Evolutionary conservation across 345 rosid genomes (phyloP).

Genomic region (Laguncularia racemosa): DNA sequence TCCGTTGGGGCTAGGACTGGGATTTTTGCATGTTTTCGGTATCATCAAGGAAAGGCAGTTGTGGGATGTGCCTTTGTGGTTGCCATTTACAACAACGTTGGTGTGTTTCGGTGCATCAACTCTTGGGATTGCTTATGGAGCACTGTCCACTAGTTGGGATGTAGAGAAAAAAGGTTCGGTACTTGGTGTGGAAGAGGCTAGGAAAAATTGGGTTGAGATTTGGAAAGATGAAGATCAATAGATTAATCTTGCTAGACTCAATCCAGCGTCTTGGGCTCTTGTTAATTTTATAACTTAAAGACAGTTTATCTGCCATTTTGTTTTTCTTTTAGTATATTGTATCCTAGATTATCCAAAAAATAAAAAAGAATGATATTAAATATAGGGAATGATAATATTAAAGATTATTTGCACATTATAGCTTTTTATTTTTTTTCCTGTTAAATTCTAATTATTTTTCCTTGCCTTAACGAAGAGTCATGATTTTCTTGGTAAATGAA

Average conservation of each 20-base stretch:
- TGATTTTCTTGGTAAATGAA: no score
- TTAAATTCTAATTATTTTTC: no score
- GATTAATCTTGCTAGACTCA: background rate
- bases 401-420: no score
- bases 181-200: constrained; percentile 61
- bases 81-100: constrained; percentile 41
- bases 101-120: constrained; percentile 56
- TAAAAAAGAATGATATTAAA: no score
- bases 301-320: no score
- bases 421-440: no score
- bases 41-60: constrained; percentile 29
- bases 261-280: background rate
- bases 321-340: no score
- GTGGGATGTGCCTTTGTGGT: constrained; percentile 63
- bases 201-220: constrained; percentile 70
- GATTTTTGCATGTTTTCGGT: constrained; percentile 9
- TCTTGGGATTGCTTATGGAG: constrained; percentile 70
- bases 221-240: constrained; percentile 53
- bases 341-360: no score
- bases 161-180: constrained; percentile 44
- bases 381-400: no score
- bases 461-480: no score
- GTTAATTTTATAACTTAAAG: no score
- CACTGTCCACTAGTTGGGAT: constrained; percentile 71
- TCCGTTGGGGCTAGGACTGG: constrained; percentile 16